phyloP scores from a whole-genome alignment of 305 asterid species.

The Withania somnifera region DNA sequence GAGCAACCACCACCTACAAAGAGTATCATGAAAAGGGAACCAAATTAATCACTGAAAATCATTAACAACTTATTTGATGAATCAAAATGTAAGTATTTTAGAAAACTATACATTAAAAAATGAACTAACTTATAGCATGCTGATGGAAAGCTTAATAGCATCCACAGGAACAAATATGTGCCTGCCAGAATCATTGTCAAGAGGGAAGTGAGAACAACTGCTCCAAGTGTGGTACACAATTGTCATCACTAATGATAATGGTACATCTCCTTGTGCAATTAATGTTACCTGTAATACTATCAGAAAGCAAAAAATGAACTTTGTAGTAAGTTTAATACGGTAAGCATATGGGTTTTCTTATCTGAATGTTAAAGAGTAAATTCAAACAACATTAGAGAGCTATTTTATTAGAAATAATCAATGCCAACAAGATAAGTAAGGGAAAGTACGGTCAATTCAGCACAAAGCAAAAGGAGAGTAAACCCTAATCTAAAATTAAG shows the following conservation, averaged over 20 bases:
- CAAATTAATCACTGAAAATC: background rate
- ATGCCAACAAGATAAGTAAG: too few relatives aligned
- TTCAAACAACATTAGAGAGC: background rate
- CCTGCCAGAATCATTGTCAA: conserved; percentile 77
- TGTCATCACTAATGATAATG: conserved; percentile 82
- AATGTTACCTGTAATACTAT: conserved; percentile 73
- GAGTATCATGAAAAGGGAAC: background rate
- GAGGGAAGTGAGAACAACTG: conserved; percentile 80
- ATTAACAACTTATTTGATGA: background rate
- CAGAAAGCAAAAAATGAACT: background rate
- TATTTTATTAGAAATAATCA: too few relatives aligned
- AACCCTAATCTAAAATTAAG: too few relatives aligned
- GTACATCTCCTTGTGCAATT: conserved; percentile 83
- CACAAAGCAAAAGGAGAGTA: too few relatives aligned
- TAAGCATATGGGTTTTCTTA: background rate
- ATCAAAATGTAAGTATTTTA: background rate
- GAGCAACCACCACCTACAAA: conserved; percentile 82
- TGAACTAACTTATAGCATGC: conserved; percentile 63
- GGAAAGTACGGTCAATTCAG: too few relatives aligned
- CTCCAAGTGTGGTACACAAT: conserved; percentile 77
- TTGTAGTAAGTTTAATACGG: background rate
- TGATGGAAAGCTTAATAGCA: conserved; percentile 57
- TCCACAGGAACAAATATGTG: conserved; percentile 66
- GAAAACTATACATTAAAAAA: background rate
- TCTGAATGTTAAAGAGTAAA: background rate